Evolutionary conservation across 371 early-diverging fungal species (phyloP), one percentile per base, ranked within the genome.

Genomic region (Mucor racemosus): DNA sequence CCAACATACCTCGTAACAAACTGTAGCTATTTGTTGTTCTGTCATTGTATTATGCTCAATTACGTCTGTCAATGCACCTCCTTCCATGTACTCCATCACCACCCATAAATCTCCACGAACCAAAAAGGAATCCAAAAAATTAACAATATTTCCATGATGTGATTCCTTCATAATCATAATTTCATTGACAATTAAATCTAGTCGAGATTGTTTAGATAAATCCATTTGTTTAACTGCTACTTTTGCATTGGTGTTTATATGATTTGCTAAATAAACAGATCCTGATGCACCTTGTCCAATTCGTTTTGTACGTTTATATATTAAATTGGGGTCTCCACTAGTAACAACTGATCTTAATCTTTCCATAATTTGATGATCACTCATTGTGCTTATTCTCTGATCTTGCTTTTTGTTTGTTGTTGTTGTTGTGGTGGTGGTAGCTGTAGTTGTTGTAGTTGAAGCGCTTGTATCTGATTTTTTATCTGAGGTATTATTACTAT

Each of bases 141-240:
- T 96, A 76, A 99, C 97, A 80, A 99, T 95, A 76, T 99, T 99
- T 56, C 88, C 86, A 76, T 99, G 97, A 42, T 89, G 89, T n/a
- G 93, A 91, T 75, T 96, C 97, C 76, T 93, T 94, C 98, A 99
- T 97, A 57, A 97, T 92, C 73, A 92, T 75, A 65, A 99, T 97
- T 80, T 99, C 99, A 82, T 97, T 98, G 21, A 97, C 95, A 58
- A 98, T 91, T 68, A 97, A 82, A 76, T 97, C 98, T 66, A 96
- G 92, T 35, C 95, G 88, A 9, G 95, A 95, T 80, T 99, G 99
- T 60, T 88, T 85, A 14, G 91, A 79, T 42, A 99, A 84, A 67
- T 97, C 95, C 94, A 97, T 98, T 80, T 96, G 94, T 76, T 98
- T 98, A 76, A 98, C 94, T 8, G 98, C 98, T 21, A 98, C 97